These are phyloP conservation scores for Acanthamoeba culbertsoni DNA, from an alignment of 208 protist species.

Conservation along the genomic window DNA sequence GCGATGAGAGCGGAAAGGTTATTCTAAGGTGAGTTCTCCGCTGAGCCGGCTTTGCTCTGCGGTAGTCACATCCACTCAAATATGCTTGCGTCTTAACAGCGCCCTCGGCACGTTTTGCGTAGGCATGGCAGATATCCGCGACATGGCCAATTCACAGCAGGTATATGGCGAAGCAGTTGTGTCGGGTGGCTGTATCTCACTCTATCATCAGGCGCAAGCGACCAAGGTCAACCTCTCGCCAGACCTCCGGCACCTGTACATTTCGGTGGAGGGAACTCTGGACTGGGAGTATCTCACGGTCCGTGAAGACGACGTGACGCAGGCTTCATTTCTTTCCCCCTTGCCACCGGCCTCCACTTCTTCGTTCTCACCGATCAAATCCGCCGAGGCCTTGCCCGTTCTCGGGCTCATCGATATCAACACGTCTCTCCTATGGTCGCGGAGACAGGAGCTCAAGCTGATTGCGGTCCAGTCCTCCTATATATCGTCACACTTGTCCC, in stretches of 20 bases:
- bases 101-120: conserved; percentile 17
- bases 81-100: too few species aligned
- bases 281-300: conserved; percentile 5
- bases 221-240: not conserved
- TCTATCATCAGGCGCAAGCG: not conserved
- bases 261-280: not conserved
- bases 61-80: too few species aligned
- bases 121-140: not conserved
- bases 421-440: conserved; percentile 30
- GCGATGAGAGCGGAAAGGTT: not conserved
- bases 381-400: not conserved
- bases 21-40: not conserved
- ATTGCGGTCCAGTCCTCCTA: conserved; percentile 1
- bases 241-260: not conserved
- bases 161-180: not conserved
- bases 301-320: not conserved
- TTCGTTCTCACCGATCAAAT: not conserved
- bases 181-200: not conserved
- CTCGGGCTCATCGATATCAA: conserved; percentile 23
- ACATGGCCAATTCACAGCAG: conserved; percentile 9
- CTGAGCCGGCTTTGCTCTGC: too few species aligned
- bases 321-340: not conserved
- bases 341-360: not conserved
- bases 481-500: not conserved
- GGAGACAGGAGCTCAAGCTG: not conserved